Evolutionary conservation across 768 basidiomycete genomes (phyloP), one percentile per base, ranked within the genome.

Genomic region (Leccinum subtestaceum): DNA sequence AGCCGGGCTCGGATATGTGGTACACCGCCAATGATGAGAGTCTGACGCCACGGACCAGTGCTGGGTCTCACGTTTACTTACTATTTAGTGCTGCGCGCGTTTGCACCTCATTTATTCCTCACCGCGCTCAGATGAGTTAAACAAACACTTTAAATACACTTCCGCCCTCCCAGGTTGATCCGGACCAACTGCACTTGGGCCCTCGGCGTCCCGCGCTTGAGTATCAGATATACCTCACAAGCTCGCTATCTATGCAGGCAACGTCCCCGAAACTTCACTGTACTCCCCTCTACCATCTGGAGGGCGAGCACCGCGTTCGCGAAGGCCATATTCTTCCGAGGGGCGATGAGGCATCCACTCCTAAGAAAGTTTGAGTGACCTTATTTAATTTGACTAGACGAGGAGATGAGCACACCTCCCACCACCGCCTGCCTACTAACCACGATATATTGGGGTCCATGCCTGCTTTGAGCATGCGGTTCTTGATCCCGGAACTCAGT

Each of bases 401-500:
- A 53, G 34, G 67, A 52, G 57, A 70, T 52, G 65, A 61, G 76
- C 80, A 72, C 63, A 91, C 91, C 83, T 92, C 88, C 91, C 91
- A 92, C 91, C 91, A 93, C 64, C 84, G 78, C 63, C 84, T 77
- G 49, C 87, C 80, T 61, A 77, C 74, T 56, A 79, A 75, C 88
- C 88, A 90, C 19, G 85, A 78, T 58, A 85, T 70, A 63, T 81
- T 83, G 40, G 84, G 77, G 63, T 84, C 81, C 49, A 91, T 74
- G 25, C 89, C 91, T 50, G 89, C 90, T 70, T 88, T 91, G 59
- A 87, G 69, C 84, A 94, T 89, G 61, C 89, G 83, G 65, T 79
- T 86, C 77, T 89, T 91, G 68, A 96, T 84, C 13, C 92, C 92
- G 34, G 93, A 92, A 53, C 84, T 88, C 25, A 96, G 78, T 46